Conservation (phyloP, 768 basidiomycete species). For the Phylloporus rhodoxanthus region DNA sequence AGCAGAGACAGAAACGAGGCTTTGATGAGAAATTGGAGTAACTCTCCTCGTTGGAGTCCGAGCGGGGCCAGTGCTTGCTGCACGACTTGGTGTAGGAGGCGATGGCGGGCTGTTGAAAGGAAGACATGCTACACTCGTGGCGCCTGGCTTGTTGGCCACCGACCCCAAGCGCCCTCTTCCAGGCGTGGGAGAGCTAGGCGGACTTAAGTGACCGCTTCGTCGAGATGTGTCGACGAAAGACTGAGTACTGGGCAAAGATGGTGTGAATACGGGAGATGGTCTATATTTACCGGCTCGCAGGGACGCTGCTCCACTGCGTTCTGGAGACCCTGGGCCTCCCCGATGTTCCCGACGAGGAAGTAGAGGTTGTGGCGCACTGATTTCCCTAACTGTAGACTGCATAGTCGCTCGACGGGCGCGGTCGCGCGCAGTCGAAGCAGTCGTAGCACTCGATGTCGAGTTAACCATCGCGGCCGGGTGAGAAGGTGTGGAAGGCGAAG, state of each 20-base stretch:
- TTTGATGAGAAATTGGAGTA: conserved; percentile 37
- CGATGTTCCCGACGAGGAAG: conserved; percentile 30
- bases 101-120: conserved; percentile 35
- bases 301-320: conserved; percentile 28
- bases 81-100: conserved; percentile 35
- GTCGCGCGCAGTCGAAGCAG: conserved; percentile 44
- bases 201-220: conserved; percentile 36
- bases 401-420: conserved; percentile 38
- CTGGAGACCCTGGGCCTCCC: conserved; percentile 18
- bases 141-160: conserved; percentile 31
- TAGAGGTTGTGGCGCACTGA: conserved; percentile 37
- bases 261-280: conserved; percentile 29
- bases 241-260: conserved; percentile 24
- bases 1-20: conserved; percentile 44
- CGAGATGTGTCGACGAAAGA: conserved; percentile 34
- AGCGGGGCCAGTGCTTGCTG: conserved; percentile 39
- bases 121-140: conserved; percentile 39
- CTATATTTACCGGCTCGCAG: conserved; percentile 29
- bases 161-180: conserved; percentile 33
- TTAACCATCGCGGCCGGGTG: conserved; percentile 42
- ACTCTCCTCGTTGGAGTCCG: conserved; percentile 38
- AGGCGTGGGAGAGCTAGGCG: conserved; percentile 47
- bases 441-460: conserved; percentile 42
- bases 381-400: conserved; percentile 33
- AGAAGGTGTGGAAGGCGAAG: conserved; percentile 49